Conservation (phyloP, 192 early-diverging fungal genomes). For the Gaertneriomyces sp. region DNA sequence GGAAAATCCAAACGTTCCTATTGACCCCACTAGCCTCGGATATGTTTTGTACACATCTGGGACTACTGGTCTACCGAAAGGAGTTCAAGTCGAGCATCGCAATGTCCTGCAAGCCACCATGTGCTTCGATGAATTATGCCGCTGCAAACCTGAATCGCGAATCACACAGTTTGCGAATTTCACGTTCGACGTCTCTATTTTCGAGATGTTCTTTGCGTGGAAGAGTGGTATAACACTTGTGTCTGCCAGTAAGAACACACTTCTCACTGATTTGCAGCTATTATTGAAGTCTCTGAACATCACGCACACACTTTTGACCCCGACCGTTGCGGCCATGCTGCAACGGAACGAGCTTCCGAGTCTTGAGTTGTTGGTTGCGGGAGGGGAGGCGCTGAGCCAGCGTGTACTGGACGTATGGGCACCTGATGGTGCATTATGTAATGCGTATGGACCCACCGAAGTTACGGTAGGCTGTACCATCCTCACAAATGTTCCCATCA, state of each 20-base stretch:
- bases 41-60: conserved; percentile 44
- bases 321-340: conserved; percentile 8
- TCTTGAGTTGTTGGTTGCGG: conserved; percentile 6
- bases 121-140: background rate
- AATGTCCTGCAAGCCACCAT: conserved; percentile 1
- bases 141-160: background rate
- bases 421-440: background rate
- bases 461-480: conserved; percentile 25
- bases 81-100: conserved; percentile 18
- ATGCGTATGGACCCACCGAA: conserved; percentile 30
- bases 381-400: conserved; percentile 11
- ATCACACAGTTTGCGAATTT: conserved; percentile 12
- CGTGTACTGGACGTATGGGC: conserved; percentile 16
- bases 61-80: conserved; percentile 43
- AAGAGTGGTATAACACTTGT: conserved; percentile 9
- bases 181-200: conserved; percentile 25
- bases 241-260: conserved; percentile 6
- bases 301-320: conserved; percentile 7
- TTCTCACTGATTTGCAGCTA: conserved; percentile 11
- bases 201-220: conserved; percentile 28
- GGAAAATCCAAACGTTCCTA: too few relatives aligned
- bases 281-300: background rate
- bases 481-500: background rate
- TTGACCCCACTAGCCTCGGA: too few relatives aligned
- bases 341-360: background rate